These are phyloP conservation scores for Mycena filopes DNA, from an alignment of 768 basidiomycete species.

Conservation along the genomic window DNA sequence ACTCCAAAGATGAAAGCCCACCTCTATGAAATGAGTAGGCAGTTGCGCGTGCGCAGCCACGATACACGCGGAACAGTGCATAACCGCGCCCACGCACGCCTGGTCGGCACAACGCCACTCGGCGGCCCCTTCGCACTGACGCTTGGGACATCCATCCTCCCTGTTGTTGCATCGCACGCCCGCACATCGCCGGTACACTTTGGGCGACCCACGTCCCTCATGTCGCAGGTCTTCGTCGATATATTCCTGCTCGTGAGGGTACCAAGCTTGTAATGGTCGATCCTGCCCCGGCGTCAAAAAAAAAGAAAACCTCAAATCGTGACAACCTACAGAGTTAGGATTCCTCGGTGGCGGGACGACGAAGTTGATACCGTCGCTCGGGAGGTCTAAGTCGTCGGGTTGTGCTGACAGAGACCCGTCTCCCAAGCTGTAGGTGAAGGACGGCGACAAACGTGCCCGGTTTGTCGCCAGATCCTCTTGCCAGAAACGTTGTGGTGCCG, in stretches of 20 bases:
- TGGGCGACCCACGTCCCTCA: not conserved
- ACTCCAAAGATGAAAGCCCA: not conserved
- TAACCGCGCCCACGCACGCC: not conserved
- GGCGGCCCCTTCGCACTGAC: not conserved
- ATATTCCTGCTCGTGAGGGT: not conserved
- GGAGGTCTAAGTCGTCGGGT: not conserved
- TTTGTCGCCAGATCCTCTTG: not conserved
- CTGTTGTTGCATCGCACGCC: not conserved
- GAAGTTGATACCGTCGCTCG: not conserved
- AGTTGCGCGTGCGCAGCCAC: not conserved
- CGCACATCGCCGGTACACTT: not conserved
- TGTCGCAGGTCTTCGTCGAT: not conserved
- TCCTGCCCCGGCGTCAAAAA: not conserved
- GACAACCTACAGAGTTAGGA: not conserved
- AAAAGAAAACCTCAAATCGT: no score
- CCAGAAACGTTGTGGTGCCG: not conserved
- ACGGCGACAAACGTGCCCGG: not conserved
- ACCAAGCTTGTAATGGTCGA: not conserved
- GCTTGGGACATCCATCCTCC: not conserved
- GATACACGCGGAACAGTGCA: not conserved
- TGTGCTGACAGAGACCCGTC: not conserved
- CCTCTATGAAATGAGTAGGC: constrained; percentile 12
- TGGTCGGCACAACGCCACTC: constrained; percentile 9
- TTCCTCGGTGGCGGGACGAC: not conserved
- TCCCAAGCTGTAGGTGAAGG: not conserved